Evolutionary conservation across 306 rosid genomes (phyloP), one percentile per base, ranked within the genome.

Genomic region (Luffa aegyptiaca): DNA sequence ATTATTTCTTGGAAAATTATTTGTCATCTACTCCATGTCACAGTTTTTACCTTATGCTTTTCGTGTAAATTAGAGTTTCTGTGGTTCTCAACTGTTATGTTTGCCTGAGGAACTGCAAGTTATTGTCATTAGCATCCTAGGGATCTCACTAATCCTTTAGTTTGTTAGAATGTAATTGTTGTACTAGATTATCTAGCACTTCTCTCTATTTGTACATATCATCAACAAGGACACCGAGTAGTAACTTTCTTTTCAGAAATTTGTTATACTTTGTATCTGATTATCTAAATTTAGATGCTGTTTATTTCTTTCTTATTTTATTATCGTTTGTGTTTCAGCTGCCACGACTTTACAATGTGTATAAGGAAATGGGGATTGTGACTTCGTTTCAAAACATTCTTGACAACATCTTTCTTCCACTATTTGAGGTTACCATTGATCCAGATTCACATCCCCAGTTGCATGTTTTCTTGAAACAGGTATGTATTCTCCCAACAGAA

Each of bases 361-460:
- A 95, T 85, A 95, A 91, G 90, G 98, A 95, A 77, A 95, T 95
- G 97, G 98, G 98, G 79, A 92, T 95, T 75, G 98, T 91, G 76
- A 93, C 99, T 52, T 95, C 99, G 48, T 95, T 93, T 84, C 97
- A 95, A 85, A 95, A 90, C 85, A 92, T 95, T 88, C 98, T 95
- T 70, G 98, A 95, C 86, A 95, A 95, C 84, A 91, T 95, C 88
- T 95, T 95, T 79, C 81, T 95, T 83, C 98, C 98, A 16, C 90
- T 95, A 44, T 95, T 95, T 84, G 98, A 95, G 89, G 98, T 87
- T 77, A 90, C 98, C 3, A 90, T 95, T 65, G 87, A 92, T 83
- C 98, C 98, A n/a, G 95, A 95, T 89, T 95, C 98, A 58, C 98
- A 95, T 85, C 97, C 98, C 44, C 97, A 95, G 82, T 86, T 95